These are phyloP conservation scores for Plectranthus barbatus DNA, from an alignment of 257 asterid genomes.

Conservation along the genomic window DNA sequence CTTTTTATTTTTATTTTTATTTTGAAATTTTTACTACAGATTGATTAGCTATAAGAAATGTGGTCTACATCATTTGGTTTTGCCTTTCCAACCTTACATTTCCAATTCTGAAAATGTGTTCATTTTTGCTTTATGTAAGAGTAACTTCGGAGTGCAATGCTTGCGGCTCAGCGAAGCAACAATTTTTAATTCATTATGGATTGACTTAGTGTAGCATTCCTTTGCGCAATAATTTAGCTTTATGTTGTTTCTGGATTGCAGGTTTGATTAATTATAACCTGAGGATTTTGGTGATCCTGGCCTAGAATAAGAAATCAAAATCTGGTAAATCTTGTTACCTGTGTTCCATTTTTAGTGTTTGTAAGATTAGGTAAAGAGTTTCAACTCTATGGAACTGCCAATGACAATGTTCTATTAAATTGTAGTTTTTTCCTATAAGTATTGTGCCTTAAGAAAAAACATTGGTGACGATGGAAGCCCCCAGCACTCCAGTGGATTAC, in stretches of 20 bases:
- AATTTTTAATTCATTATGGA: not conserved
- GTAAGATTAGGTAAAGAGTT: not conserved
- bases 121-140: not conserved
- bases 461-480: constrained; percentile 48
- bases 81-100: not conserved
- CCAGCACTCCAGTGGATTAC: constrained; percentile 42
- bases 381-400: not conserved
- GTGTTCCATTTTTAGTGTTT: not conserved
- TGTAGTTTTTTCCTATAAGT: constrained; percentile 20
- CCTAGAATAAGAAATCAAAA: not conserved
- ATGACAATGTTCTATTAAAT: not conserved
- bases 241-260: constrained; percentile 14
- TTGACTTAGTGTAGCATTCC: not conserved
- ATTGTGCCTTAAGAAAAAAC: constrained; percentile 13
- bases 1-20: not conserved
- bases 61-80: not conserved
- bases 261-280: constrained; percentile 12
- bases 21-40: no score
- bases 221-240: constrained; percentile 1
- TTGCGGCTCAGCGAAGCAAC: not conserved
- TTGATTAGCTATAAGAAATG: not conserved
- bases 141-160: not conserved
- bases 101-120: not conserved
- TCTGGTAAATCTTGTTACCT: constrained; percentile 12
- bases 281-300: constrained; percentile 9